Evolutionary conservation across 2,329 filamentous ascomycete genomes (phyloP).

Genomic region (Fusarium nisikadoi): DNA sequence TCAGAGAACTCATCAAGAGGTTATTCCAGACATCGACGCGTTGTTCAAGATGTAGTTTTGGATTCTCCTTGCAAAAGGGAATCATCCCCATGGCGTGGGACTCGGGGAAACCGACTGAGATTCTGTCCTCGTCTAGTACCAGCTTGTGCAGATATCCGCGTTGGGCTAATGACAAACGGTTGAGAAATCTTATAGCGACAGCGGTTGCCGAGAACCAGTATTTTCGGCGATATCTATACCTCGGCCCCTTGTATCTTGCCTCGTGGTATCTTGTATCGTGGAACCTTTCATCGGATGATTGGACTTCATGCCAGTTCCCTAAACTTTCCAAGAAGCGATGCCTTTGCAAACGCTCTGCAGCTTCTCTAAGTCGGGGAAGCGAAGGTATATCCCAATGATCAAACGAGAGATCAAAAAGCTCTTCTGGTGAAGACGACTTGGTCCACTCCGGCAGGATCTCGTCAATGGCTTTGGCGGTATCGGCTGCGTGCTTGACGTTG

Average conservation of each 20-base stretch:
- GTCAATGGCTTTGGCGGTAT: background rate
- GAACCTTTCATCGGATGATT: no score
- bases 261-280: no score
- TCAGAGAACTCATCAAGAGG: background rate
- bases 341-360: background rate
- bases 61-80: constrained; percentile 21
- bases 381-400: constrained; percentile 1
- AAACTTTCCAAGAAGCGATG: background rate
- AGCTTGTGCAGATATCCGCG: background rate
- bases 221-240: background rate
- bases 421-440: background rate
- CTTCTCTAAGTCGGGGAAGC: background rate
- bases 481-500: background rate
- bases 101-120: background rate
- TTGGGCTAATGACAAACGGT: rapidly evolving
- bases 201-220: constrained; percentile 9
- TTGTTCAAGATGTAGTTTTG: constrained; percentile 2
- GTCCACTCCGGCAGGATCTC: background rate
- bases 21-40: constrained; percentile 3
- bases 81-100: constrained; percentile 8
- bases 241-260: background rate
- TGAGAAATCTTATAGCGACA: constrained; percentile 4
- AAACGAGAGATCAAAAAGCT: background rate
- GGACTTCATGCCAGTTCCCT: background rate
- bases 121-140: background rate